phyloP scores from a whole-genome alignment of 176 grass and related monocot species.

The Bothriochloa decipiens region DNA sequence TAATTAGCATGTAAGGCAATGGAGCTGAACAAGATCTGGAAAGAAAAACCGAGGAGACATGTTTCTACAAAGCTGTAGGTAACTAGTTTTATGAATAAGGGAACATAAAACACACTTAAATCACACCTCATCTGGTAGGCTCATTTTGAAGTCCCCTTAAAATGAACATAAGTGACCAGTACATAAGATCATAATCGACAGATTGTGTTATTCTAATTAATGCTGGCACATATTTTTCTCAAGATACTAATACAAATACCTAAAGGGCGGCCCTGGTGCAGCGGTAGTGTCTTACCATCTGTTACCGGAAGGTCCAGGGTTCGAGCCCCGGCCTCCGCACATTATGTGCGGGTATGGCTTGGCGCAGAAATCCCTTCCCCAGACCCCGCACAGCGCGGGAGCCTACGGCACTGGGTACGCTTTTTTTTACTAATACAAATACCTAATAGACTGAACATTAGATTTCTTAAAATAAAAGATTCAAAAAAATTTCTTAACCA shows the following conservation, averaged over 20 bases:
- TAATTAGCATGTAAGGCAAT: not conserved
- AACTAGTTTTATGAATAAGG: not conserved
- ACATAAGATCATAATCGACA: not conserved
- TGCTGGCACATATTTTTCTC: not conserved
- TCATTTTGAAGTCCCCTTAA: not conserved
- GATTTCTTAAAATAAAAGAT: slow-evolving; percentile 6
- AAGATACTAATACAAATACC: not conserved
- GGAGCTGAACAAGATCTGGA: not conserved
- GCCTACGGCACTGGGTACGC: too few species aligned
- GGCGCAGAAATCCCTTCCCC: too few species aligned
- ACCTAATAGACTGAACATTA: not conserved
- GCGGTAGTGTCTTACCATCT: too few species aligned
- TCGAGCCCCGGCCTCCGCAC: too few species aligned
- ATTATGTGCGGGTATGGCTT: too few species aligned
- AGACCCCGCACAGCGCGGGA: too few species aligned
- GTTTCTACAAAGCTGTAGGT: not conserved
- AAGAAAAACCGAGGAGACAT: not conserved
- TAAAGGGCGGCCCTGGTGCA: too few species aligned
- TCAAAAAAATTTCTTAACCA: not conserved
- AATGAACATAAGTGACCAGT: not conserved
- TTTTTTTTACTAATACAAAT: not conserved
- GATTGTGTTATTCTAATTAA: not conserved
- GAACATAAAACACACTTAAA: not conserved
- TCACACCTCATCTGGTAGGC: not conserved
- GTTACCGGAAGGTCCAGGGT: too few species aligned